Base-by-base conservation (phyloP, 2,329 filamentous ascomycete species). In the Lachnellula arida region DNA sequence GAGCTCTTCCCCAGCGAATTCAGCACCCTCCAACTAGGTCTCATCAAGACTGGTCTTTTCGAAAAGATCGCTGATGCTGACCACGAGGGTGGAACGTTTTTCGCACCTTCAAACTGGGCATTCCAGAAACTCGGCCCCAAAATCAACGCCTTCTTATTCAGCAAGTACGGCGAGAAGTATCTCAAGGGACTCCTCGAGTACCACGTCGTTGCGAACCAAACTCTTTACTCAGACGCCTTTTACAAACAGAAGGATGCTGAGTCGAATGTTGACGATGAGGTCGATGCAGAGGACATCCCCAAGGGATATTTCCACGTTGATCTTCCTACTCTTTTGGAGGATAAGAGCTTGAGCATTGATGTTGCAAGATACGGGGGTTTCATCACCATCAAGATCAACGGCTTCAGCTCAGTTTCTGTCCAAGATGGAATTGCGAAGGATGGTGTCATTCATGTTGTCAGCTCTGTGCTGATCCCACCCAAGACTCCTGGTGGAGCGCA, bases 91-190 rank as follows among this genome's bases (percentile, higher is more conserved):
- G 84, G 84, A 40, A 96, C 91, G 2, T 69, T 94, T 58, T 95
- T 96, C 66, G 88, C 88, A 0, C 91, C 92, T 0, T 83, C 81
- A 46, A 96, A 97, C 78, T 74, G 73, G 4, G 92, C 91, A n/a
- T 96, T 93, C 75, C 69, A 80, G 65, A 82, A 82, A 62, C 84
- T 97, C 1, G 90, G 91, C 0, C 79, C 82, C 1, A 77, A 71
- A 54, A 82, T 87, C 65, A 95, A 93, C 68, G 88, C 85, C 22
- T 97, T 96, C 78, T 78, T 97, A 4, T 97, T 97, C 79, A 81
- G 80, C 71, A 89, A 87, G 56, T 81, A 78, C 51, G 92, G 92
- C 1, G 76, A 80, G 60, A 86, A 86, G 70, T 96, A 90, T 69
- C 80, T 97, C 17, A 84, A 81, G 62, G 89, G 89, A 0, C 75